Evolutionary conservation across 163 green algal genomes (phyloP), one percentile per base, ranked within the genome.

Genomic region (Chlamydomonas reinhardtii): DNA sequence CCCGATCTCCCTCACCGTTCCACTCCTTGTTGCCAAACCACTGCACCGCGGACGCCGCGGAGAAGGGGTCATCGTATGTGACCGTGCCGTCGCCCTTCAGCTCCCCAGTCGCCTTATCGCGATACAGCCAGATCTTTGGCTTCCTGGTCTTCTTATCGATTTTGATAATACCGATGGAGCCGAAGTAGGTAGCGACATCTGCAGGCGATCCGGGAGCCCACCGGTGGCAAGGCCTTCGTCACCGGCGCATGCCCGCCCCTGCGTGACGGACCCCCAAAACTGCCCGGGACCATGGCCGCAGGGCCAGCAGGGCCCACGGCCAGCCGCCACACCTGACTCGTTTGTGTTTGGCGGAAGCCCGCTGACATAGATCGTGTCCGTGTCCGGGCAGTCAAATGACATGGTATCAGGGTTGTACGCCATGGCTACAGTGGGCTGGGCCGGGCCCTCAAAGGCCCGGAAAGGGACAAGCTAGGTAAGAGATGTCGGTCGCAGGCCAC

Each of bases 21-120:
- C 96, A 98, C 1, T 96, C 92, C 84, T 98, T 98, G 89, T 94
- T 92, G 79, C 98, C 92, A 79, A 98, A 99, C 96, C 96, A 99
- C 54, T 94, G 65, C 39, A 98, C 94, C 8, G 96, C 96, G 2
- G 93, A 96, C n/a, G 83, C 90, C 17, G 96, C 96, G 8, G 95
- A 95, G 82, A 96, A 97, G 2, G 96, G 94, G 86, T 99, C 96
- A 22, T 92, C 87, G 83, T 94, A 95, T 14, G 85, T 94, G 4
- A 98, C 91, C 0, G 96, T 98, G n/a, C 93, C 95, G 73, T 99
- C 97, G 37, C 97, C 97, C 90, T 99, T 99, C 0, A 96, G 90
- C 62, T 76, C 88, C 35, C 95, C 95, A 0, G 95, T 98, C 1
- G 86, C 92, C 80, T 98, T 97, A 87, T 98, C 96, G 0, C 92